phyloP scores from a whole-genome alignment of 2,329 filamentous ascomycete genomes.

The Phaeoacremonium minimum region DNA sequence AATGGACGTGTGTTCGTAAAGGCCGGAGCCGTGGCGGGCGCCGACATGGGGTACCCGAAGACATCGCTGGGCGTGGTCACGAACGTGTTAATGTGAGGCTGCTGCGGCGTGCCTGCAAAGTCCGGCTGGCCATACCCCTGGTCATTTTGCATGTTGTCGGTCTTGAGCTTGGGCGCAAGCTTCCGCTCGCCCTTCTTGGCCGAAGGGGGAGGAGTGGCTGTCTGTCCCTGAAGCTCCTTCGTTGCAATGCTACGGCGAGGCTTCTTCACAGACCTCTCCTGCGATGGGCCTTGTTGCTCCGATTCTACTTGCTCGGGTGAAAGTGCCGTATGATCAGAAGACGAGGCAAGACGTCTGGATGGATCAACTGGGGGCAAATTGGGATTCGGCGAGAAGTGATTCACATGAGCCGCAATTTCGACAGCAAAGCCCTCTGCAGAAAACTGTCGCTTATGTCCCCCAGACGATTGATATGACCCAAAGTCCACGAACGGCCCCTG shows the following conservation, averaged over 20 bases:
- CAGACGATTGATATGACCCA: slow-evolving; percentile 23
- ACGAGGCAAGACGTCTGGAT: slow-evolving; percentile 53
- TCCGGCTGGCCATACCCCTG: slow-evolving; percentile 48
- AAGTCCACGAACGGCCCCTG: slow-evolving; percentile 42
- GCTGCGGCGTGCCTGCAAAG: slow-evolving; percentile 44
- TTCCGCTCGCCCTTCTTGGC: slow-evolving; percentile 52
- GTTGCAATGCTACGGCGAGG: slow-evolving; percentile 33
- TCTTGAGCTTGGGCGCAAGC: slow-evolving; percentile 44
- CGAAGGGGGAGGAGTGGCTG: slow-evolving; percentile 56
- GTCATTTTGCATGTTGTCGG: slow-evolving; percentile 53
- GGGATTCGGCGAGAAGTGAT: slow-evolving; percentile 51
- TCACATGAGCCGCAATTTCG: slow-evolving; percentile 57
- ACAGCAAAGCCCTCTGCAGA: slow-evolving; percentile 43
- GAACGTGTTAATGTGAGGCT: slow-evolving; percentile 41
- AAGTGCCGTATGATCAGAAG: slow-evolving; percentile 29
- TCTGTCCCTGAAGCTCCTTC: slow-evolving; percentile 39
- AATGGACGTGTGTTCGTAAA: slow-evolving; percentile 41
- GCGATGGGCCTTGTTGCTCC: slow-evolving; percentile 14
- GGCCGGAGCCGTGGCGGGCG: slow-evolving; percentile 42
- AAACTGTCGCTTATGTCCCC: slow-evolving; percentile 43
- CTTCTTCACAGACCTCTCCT: slow-evolving; percentile 37
- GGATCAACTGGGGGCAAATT: slow-evolving; percentile 57
- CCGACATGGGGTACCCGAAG: slow-evolving; percentile 58
- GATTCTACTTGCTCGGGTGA: slow-evolving; percentile 18
- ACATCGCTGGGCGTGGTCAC: slow-evolving; percentile 47